These are phyloP conservation scores for Leccinellum albellum DNA, from an alignment of 768 basidiomycete species.

Conservation along the genomic window DNA sequence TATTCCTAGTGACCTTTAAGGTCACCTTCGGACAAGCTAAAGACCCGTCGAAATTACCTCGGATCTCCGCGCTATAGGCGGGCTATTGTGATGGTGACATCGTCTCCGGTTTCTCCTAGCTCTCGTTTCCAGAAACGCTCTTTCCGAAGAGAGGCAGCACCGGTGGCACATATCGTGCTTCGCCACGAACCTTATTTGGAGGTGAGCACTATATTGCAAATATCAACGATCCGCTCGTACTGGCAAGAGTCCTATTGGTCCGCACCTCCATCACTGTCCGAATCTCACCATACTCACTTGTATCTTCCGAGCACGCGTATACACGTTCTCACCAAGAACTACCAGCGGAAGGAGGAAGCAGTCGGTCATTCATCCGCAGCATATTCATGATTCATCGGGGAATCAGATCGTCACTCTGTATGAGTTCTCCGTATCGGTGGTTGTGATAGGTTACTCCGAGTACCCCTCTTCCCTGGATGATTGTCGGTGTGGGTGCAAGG, in stretches of 20 bases:
- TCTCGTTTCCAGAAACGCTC: conserved; percentile 1
- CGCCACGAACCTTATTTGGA: neutral
- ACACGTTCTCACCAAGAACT: conserved; percentile 1
- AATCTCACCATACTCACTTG: conserved; percentile 1
- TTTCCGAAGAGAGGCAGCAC: neutral
- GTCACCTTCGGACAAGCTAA: neutral
- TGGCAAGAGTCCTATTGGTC: conserved; percentile 6
- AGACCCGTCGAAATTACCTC: neutral
- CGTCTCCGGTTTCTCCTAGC: neutral
- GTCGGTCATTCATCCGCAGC: neutral
- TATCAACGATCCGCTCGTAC: conserved; percentile 12
- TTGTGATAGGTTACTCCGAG: neutral
- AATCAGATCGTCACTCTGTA: neutral
- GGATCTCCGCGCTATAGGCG: conserved; percentile 1
- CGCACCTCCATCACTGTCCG: conserved; percentile 1
- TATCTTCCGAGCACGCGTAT: neutral
- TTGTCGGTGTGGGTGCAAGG: neutral
- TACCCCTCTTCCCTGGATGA: neutral
- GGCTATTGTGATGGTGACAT: neutral
- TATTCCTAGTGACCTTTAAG: conserved; percentile 4
- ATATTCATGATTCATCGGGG: neutral
- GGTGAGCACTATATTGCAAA: conserved; percentile 2
- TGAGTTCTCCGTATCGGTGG: neutral
- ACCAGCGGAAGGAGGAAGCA: neutral
- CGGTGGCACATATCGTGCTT: conserved; percentile 1